phyloP scores from a whole-genome alignment of 2,329 filamentous ascomycete genomes.

The Penicillium sp. region DNA sequence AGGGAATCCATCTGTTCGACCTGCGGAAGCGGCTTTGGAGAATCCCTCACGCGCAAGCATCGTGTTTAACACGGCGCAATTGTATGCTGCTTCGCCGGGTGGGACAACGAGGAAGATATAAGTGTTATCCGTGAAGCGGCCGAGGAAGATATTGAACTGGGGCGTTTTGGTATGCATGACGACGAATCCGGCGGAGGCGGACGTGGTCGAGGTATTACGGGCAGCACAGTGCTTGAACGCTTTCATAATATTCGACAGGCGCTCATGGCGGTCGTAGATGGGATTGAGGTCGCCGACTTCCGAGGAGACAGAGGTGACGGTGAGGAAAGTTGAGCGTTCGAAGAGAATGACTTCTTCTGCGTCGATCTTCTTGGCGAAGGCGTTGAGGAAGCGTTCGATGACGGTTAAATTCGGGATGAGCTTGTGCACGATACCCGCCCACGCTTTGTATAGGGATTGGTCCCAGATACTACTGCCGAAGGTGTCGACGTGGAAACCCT shows the following conservation, averaged over 20 bases:
- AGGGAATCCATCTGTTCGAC: constrained; percentile 40
- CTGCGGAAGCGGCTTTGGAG: constrained; percentile 51
- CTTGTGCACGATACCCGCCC: constrained; percentile 96
- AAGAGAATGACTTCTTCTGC: constrained; percentile 93
- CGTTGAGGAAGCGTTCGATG: constrained; percentile 78
- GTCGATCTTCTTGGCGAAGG: constrained; percentile 77
- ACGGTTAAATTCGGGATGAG: constrained; percentile 87
- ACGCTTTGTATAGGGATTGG: constrained; percentile 94
- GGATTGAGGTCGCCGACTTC: constrained; percentile 71
- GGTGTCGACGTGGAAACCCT: constrained; percentile 68
- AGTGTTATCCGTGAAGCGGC: constrained; percentile 94
- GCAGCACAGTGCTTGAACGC: constrained; percentile 81
- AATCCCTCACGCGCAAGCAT: constrained; percentile 81
- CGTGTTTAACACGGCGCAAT: constrained; percentile 83
- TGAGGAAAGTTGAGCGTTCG: constrained; percentile 91
- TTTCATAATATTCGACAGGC: constrained; percentile 95
- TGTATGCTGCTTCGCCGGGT: constrained; percentile 85
- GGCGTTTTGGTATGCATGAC: constrained; percentile 48
- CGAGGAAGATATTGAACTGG: constrained; percentile 88
- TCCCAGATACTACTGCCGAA: constrained; percentile 99
- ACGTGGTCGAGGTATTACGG: constrained; percentile 42
- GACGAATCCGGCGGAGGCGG: constrained; percentile 40
- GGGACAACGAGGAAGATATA: constrained; percentile 90
- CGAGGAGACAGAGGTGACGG: constrained; percentile 86
- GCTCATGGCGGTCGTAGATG: constrained; percentile 86